Conservation (phyloP, 2,329 filamentous ascomycete species). For the Xylaria sp. region DNA sequence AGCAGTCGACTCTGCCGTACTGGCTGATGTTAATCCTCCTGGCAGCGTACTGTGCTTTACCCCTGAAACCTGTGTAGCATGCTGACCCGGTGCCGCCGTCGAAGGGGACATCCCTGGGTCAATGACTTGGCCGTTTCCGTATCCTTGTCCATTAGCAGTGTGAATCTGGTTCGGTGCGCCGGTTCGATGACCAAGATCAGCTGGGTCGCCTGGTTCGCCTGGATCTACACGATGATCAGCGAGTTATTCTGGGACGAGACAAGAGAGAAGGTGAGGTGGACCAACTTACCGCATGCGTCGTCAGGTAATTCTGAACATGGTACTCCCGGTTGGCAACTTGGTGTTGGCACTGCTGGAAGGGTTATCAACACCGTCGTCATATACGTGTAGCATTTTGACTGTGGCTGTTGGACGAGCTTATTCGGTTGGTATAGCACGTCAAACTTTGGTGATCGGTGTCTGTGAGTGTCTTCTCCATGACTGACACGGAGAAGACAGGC, state of each 20-base stretch:
- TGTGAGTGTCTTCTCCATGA: slow-evolving; percentile 6
- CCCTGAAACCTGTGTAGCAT: too few species aligned
- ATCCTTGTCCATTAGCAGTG: not conserved
- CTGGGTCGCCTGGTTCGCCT: not conserved
- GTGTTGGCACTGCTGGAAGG: slow-evolving; percentile 8
- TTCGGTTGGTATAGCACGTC: slow-evolving; percentile 8
- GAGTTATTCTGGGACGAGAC: not conserved
- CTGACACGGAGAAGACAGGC: slow-evolving; percentile 24
- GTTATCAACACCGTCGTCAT: slow-evolving; percentile 39
- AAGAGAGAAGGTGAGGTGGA: not conserved
- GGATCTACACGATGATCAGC: not conserved
- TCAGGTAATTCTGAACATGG: not conserved
- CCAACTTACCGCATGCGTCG: slow-evolving; percentile 1
- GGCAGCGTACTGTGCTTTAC: not conserved
- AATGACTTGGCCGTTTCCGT: not conserved
- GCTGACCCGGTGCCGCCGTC: not conserved
- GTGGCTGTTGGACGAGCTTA: slow-evolving; percentile 3
- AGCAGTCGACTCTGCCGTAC: not conserved
- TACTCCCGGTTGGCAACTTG: slow-evolving; percentile 3
- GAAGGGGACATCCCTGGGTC: not conserved
- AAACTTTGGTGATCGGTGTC: slow-evolving; percentile 8
- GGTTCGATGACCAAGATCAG: not conserved
- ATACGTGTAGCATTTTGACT: slow-evolving; percentile 39
- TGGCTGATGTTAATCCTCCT: not conserved
- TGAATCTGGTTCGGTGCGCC: not conserved